Evolutionary conservation across 192 early-diverging fungal genomes (phyloP).

Genomic region (Backusella parvicylindrica): DNA sequence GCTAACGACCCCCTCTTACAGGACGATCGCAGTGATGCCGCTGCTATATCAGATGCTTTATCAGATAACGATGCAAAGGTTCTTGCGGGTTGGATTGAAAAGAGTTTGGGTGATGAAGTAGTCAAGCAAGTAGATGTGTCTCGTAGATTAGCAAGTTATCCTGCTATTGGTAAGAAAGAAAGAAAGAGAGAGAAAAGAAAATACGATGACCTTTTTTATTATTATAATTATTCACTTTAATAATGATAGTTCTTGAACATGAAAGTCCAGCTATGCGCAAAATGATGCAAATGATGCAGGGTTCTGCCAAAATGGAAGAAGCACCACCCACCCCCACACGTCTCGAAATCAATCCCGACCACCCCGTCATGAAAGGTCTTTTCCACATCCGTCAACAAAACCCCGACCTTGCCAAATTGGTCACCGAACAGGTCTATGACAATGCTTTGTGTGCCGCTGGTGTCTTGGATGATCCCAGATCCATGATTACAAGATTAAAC

Average conservation of each 20-base stretch:
- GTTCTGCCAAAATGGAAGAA: conserved; percentile 47
- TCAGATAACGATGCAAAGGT: conserved; percentile 44
- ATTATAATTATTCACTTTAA: neutral
- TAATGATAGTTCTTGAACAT: conserved; percentile 63
- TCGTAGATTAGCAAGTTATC: conserved; percentile 68
- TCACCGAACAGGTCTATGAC: conserved; percentile 69
- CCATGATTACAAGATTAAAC: conserved; percentile 75
- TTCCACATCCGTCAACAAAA: conserved; percentile 53
- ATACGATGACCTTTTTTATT: neutral
- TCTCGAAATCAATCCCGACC: conserved; percentile 72
- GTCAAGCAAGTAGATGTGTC: conserved; percentile 71
- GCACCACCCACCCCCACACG: conserved; percentile 60
- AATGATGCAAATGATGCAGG: conserved; percentile 63
- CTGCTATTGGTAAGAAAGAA: conserved; percentile 51
- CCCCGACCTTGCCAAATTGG: conserved; percentile 61
- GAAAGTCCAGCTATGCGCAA: conserved; percentile 69
- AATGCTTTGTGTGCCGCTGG: conserved; percentile 78
- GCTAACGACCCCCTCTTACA: conserved; percentile 39
- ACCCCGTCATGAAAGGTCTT: conserved; percentile 67
- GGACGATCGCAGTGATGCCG: neutral
- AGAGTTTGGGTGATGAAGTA: conserved; percentile 51
- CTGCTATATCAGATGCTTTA: conserved; percentile 17
- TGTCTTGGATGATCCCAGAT: conserved; percentile 72
- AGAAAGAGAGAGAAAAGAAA: no score
- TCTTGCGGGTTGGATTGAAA: conserved; percentile 59